Conservation (phyloP, 345 rosid genomes). For the Orychophragmus violaceus region DNA sequence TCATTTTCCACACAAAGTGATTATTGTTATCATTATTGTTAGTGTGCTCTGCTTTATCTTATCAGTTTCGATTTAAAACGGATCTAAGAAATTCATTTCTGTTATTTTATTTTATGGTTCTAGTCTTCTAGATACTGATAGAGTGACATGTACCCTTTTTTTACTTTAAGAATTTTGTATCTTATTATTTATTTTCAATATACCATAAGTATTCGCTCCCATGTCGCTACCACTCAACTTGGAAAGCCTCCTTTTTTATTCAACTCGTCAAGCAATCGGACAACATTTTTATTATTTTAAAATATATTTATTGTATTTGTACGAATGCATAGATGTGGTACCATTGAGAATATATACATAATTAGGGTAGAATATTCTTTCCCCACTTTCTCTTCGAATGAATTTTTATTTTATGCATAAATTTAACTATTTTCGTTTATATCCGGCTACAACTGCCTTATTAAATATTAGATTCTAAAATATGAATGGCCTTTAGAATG, state of each 20-base stretch:
- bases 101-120: background rate
- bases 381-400: background rate
- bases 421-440: background rate
- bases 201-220: slow-evolving; percentile 12
- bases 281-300: background rate
- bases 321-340: slow-evolving; percentile 10
- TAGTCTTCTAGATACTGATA: slow-evolving; percentile 12
- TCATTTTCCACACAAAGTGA: slow-evolving; percentile 19
- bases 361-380: slow-evolving; percentile 4
- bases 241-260: slow-evolving; percentile 27
- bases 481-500: background rate
- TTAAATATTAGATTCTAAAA: background rate
- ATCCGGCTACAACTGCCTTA: background rate
- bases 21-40: slow-evolving; percentile 2
- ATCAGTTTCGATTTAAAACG: slow-evolving; percentile 2
- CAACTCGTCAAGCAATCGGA: slow-evolving; percentile 7
- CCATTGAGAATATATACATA: slow-evolving; percentile 5
- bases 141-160: slow-evolving; percentile 14
- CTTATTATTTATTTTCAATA: background rate
- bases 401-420: background rate
- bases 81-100: background rate
- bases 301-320: background rate
- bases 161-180: background rate
- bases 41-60: slow-evolving; percentile 27
- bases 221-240: slow-evolving; percentile 31